These are phyloP conservation scores for Kentomonas sorsogonicus DNA, from an alignment of 208 protist species.

Conservation along the genomic window DNA sequence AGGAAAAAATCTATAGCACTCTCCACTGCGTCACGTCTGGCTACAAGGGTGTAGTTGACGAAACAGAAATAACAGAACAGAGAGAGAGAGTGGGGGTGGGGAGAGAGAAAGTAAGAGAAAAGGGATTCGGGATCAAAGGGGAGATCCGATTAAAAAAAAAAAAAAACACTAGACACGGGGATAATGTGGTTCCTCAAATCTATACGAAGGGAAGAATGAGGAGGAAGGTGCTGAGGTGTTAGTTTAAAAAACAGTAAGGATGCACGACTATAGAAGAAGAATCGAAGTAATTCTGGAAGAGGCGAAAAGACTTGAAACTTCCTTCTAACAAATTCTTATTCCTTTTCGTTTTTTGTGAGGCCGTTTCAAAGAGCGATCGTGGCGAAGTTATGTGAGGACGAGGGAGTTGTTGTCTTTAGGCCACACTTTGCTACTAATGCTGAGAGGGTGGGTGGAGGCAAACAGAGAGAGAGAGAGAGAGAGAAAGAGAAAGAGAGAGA, in stretches of 20 bases:
- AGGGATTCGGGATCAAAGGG: conserved; percentile 1
- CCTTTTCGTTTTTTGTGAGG: too few species aligned
- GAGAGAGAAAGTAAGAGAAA: conserved; percentile 1
- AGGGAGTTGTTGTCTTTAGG: too few species aligned
- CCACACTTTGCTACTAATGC: too few species aligned
- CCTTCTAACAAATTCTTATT: too few species aligned
- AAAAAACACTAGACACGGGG: conserved; percentile 11
- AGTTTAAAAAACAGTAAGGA: too few species aligned
- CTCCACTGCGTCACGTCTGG: too few species aligned
- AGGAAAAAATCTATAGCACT: conserved; percentile 1
- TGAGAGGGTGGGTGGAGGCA: too few species aligned
- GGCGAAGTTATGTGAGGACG: too few species aligned
- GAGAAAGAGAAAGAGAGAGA: conserved; percentile 5
- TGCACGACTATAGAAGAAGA: too few species aligned
- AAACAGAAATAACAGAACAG: conserved; percentile 9
- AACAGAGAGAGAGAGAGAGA: conserved; percentile 6
- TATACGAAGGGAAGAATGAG: conserved; percentile 5
- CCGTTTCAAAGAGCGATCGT: too few species aligned
- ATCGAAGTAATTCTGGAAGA: too few species aligned
- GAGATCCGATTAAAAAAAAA: conserved; percentile 12
- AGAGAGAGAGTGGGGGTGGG: neutral
- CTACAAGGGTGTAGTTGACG: neutral
- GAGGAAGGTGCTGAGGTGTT: conserved; percentile 3
- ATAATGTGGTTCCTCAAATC: neutral
- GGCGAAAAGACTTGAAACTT: too few species aligned